Evolutionary conservation across 805 yeast species (phyloP), one percentile per base, ranked within the genome.

Genomic region (Candida manassasensis): DNA sequence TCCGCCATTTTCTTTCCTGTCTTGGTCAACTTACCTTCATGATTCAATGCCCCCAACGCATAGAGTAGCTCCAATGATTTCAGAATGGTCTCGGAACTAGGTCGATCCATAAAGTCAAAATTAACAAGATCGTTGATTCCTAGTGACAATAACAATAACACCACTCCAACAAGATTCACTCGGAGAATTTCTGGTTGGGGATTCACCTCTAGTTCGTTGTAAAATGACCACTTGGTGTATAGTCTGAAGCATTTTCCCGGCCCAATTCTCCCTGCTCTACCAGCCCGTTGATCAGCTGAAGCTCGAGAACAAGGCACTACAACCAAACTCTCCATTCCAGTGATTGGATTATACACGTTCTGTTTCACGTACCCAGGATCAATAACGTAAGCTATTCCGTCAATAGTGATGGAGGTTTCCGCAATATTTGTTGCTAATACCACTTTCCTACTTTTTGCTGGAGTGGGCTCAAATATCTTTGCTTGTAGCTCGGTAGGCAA

Each of bases 371-470:
- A 67, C 1, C 73, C 73, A 1, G 70, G 66, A 41, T 67, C 73
- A 32, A 67, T 63, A 6, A 67, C 73, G 44, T 49, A 66, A 13
- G 55, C 47, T 16, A 67, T 61, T 3, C 73, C 72, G 34, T 66
- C 68, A 25, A 67, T 67, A 2, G 73, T 67, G 34, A 67, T 67
- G 22, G 71, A 66, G 0, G 73, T 67, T 37, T 67, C 73, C 0
- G 73, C 98, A 46, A 93, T 93, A 48, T 93, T 93, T 1, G 98
- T 93, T 0, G 97, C 97, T 25, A 93, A 60, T 0, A 93, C 94
- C 13, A 90, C 89, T 53, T 93, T 93, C 26, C 98, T 62, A 2
- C 84, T 61, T 22, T 77, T 75, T 1, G 69, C 67, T 0, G 96
- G 96, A 0, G 97, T 85, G 2, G 89, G 87, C 40, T 85, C 93